These are phyloP conservation scores for Kwoniella mangroviensis DNA, from an alignment of 768 basidiomycete species.

Conservation along the genomic window DNA sequence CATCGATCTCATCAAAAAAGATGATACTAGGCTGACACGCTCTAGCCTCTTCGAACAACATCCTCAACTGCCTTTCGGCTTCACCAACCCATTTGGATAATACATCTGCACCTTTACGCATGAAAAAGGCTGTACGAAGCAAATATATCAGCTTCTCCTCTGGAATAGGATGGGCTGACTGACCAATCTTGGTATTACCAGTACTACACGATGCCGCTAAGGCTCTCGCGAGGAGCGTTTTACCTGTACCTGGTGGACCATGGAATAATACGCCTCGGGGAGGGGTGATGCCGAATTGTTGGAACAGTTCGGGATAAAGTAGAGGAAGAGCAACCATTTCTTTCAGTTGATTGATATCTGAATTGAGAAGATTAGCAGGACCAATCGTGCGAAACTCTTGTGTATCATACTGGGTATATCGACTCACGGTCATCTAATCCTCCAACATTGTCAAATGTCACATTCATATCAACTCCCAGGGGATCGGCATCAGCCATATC, in stretches of 20 bases:
- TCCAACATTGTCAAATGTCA: conserved; percentile 95
- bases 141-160: conserved; percentile 15
- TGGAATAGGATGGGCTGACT: conserved; percentile 52
- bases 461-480: conserved; percentile 85
- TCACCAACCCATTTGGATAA: conserved; percentile 99
- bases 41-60: conserved; percentile 93
- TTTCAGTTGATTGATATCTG: conserved; percentile 93
- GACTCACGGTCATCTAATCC: conserved; percentile 88
- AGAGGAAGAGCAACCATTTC: conserved; percentile 98
- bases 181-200: conserved; percentile 84
- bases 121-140: conserved; percentile 80
- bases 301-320: conserved; percentile 95
- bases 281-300: conserved; percentile 88
- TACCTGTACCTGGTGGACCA: conserved; percentile 96
- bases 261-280: conserved; percentile 97
- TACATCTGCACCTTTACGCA: conserved; percentile 98
- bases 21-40: conserved; percentile 94
- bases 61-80: conserved; percentile 90
- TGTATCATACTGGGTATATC: not conserved
- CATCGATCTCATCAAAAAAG: conserved; percentile 99
- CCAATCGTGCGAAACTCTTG: not conserved
- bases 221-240: conserved; percentile 86
- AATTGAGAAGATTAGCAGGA: not conserved
- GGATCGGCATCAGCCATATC: conserved; percentile 95
- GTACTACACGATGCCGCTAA: conserved; percentile 89